These are phyloP conservation scores for Tetrastigma voinierianum DNA, from an alignment of 164 flowering plant species.

Conservation along the genomic window DNA sequence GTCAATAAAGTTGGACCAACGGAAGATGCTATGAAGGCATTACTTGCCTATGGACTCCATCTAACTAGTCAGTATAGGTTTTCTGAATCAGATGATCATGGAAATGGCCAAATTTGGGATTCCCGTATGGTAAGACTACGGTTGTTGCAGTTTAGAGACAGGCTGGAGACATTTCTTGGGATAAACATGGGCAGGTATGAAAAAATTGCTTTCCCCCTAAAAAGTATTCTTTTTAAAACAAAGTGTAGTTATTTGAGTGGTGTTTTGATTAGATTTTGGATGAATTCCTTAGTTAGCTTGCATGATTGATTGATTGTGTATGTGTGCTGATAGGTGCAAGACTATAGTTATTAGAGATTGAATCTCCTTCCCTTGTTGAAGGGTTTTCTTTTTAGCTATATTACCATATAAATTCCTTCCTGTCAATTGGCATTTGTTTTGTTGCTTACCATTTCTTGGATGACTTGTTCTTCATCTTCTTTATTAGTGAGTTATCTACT, in stretches of 20 bases:
- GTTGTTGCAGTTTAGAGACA: constrained; percentile 78
- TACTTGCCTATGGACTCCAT: constrained; percentile 68
- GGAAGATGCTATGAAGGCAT: constrained; percentile 72
- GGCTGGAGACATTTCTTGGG: constrained; percentile 89
- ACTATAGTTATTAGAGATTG: too few relatives aligned
- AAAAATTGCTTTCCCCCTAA: too few relatives aligned
- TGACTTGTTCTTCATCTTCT: too few relatives aligned
- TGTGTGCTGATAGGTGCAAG: too few relatives aligned
- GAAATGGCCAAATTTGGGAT: constrained; percentile 46
- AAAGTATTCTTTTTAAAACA: too few relatives aligned
- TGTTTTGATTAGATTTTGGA: not conserved
- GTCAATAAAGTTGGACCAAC: constrained; percentile 65
- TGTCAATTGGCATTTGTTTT: too few relatives aligned
- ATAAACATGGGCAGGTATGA: constrained; percentile 97
- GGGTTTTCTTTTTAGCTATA: too few relatives aligned
- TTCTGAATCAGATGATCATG: constrained; percentile 40
- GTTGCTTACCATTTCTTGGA: too few relatives aligned
- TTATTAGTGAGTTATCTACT: too few relatives aligned
- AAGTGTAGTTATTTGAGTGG: not conserved
- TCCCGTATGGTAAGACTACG: constrained; percentile 65
- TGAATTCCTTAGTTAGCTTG: not conserved
- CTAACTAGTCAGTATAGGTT: constrained; percentile 60
- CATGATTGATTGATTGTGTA: too few relatives aligned
- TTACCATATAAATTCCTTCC: too few relatives aligned
- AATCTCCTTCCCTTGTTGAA: too few relatives aligned